phyloP scores from a whole-genome alignment of 2,329 filamentous ascomycete genomes.

The Microdochium trichocladiopsis region DNA sequence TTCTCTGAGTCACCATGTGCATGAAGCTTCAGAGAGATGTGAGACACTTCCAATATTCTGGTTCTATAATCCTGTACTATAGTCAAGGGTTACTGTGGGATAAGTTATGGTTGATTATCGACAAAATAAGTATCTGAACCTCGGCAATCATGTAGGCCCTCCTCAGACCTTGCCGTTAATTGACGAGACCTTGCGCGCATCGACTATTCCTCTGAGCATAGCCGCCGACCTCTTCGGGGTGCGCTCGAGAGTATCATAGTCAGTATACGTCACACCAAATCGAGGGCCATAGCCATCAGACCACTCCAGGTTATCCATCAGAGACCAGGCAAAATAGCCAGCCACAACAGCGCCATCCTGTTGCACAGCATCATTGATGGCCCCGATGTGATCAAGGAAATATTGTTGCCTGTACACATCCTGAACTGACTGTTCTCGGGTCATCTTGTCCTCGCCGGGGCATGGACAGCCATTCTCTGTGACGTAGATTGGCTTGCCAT shows the following conservation, averaged over 20 bases:
- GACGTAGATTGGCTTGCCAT: constrained; percentile 18
- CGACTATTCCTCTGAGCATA: background rate
- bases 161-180: too few species aligned
- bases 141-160: too few species aligned
- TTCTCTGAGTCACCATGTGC: too few species aligned
- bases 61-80: too few species aligned
- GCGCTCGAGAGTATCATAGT: background rate
- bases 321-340: constrained; percentile 24
- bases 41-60: too few species aligned
- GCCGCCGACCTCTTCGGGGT: background rate
- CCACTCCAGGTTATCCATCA: constrained; percentile 19
- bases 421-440: constrained; percentile 22
- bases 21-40: too few species aligned
- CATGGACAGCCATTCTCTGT: constrained; percentile 26
- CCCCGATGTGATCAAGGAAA: constrained; percentile 28
- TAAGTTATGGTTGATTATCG: too few species aligned
- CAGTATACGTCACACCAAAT: background rate
- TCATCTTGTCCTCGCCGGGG: constrained; percentile 25
- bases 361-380: constrained; percentile 19
- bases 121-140: too few species aligned
- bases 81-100: too few species aligned
- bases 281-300: background rate
- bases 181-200: background rate
- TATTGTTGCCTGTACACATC: constrained; percentile 28
- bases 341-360: constrained; percentile 7